phyloP scores from a whole-genome alignment of 352 stramenopile species.

The Globisporangium spiculum region DNA sequence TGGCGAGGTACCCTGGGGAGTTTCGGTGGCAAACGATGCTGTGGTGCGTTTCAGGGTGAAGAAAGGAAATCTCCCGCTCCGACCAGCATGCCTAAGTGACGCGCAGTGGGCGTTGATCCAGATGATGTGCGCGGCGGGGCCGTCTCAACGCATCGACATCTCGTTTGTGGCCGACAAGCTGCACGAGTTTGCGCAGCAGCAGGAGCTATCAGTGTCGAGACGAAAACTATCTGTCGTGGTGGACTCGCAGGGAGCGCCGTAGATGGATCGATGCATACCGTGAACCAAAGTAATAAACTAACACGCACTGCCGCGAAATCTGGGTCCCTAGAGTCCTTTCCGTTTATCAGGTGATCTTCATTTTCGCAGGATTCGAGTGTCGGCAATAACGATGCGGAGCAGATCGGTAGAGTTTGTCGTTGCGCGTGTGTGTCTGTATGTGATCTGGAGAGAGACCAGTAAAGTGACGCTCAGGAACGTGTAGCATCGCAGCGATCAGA shows the following conservation, averaged over 20 bases:
- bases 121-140: conserved; percentile 1
- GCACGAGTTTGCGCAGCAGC: background rate
- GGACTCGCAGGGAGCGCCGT: background rate
- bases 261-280: background rate
- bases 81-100: background rate
- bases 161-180: background rate
- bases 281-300: too few relatives aligned
- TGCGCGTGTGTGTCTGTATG: too few relatives aligned
- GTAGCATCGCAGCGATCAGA: too few relatives aligned
- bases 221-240: too few relatives aligned
- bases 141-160: background rate
- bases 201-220: background rate
- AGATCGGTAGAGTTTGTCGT: too few relatives aligned
- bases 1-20: conserved; percentile 23
- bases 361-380: too few relatives aligned
- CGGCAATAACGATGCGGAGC: too few relatives aligned
- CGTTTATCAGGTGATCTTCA: too few relatives aligned
- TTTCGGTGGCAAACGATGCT: background rate
- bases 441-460: too few relatives aligned
- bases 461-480: too few relatives aligned
- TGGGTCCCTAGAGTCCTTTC: too few relatives aligned
- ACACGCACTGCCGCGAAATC: too few relatives aligned
- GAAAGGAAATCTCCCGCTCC: background rate
- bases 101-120: background rate
- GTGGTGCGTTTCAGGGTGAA: background rate